Conservation (phyloP, 169 alveolate species). For the Babesia ovata region DNA sequence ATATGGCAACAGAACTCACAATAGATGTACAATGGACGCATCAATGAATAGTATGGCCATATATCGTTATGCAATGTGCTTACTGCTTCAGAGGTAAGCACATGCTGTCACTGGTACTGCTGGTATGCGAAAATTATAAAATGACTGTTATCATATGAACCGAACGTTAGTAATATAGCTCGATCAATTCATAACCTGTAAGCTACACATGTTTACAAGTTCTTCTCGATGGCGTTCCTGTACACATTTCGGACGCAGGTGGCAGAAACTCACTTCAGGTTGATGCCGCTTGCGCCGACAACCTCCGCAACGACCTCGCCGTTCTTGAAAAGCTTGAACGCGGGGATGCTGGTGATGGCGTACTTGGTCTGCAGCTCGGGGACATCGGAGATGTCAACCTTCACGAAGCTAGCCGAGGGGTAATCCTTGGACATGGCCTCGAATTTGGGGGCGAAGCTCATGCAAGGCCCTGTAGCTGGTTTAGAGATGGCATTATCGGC, state of each 20-base stretch:
- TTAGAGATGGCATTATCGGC: no score
- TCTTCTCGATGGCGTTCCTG: conserved; percentile 52
- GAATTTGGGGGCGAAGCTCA: conserved; percentile 85
- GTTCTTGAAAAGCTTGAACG: conserved; percentile 78
- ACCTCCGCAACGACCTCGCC: conserved; percentile 73
- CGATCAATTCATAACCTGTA: no score
- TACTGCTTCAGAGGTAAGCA: no score
- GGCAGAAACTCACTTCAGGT: conserved; percentile 52
- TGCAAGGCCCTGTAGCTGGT: conserved; percentile 75
- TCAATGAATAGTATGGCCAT: no score
- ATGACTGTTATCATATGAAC: no score
- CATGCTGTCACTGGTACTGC: no score
- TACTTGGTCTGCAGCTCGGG: conserved; percentile 75
- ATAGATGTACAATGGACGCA: no score
- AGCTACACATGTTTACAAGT: background rate
- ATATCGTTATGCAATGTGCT: no score
- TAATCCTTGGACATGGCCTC: conserved; percentile 73
- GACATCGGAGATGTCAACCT: conserved; percentile 74
- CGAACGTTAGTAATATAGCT: no score
- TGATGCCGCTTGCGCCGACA: conserved; percentile 76
- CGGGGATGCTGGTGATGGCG: conserved; percentile 77
- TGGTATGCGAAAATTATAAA: no score
- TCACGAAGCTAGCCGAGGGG: conserved; percentile 66
- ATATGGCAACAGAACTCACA: no score
- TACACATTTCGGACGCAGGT: background rate